phyloP scores from a whole-genome alignment of 805 yeast genomes.

The Lipomyces lipofer region DNA sequence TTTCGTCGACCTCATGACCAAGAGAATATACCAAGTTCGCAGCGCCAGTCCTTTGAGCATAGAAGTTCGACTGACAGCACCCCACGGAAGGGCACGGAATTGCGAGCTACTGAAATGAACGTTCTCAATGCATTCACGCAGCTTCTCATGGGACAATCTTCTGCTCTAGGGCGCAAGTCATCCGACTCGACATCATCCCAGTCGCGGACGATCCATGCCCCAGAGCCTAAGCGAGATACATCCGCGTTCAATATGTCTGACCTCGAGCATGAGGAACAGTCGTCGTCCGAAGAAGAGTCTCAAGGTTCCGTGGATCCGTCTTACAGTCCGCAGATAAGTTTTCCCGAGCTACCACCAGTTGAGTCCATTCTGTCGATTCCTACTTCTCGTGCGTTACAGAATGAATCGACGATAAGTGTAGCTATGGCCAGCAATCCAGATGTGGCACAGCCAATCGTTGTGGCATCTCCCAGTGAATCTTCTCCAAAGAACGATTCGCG shows the following conservation, averaged over 20 bases:
- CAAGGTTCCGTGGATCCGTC: no score
- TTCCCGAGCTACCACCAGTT: background rate
- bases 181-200: background rate
- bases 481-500: no score
- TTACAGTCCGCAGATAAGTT: no score
- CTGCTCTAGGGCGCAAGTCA: background rate
- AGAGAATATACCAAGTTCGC: background rate
- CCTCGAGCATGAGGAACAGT: background rate
- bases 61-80: background rate
- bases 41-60: background rate
- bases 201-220: background rate
- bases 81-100: background rate
- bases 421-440: no score
- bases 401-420: no score
- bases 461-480: no score
- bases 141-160: slow-evolving; percentile 19
- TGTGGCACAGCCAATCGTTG: no score
- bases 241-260: background rate
- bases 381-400: background rate
- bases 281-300: background rate
- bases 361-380: background rate
- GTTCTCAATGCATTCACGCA: slow-evolving; percentile 31
- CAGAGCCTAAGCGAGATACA: background rate
- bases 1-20: background rate
- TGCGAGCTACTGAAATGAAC: slow-evolving; percentile 2